phyloP scores from a whole-genome alignment of 1,139 yeast species.

The Magnusiomyces magnusii region DNA sequence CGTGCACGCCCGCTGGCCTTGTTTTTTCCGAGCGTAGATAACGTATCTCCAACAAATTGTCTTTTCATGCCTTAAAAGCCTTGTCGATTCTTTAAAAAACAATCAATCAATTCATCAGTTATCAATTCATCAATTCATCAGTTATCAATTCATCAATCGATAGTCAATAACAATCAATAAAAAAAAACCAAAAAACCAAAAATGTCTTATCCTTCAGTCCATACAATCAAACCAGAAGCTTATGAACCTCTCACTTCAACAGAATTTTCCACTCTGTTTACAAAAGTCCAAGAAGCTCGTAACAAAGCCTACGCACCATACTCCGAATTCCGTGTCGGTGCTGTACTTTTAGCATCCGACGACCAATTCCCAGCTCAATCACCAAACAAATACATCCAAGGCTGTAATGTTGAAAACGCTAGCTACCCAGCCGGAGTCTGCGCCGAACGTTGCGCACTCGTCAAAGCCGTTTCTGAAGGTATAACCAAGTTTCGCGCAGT shows the following conservation, averaged over 20 bases:
- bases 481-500: conserved; percentile 44
- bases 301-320: conserved; percentile 64
- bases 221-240: background rate
- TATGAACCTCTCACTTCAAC: background rate
- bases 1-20: too few relatives aligned
- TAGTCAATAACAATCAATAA: background rate
- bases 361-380: conserved; percentile 42
- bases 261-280: conserved; percentile 21
- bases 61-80: background rate
- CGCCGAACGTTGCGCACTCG: conserved; percentile 80
- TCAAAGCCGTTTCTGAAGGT: conserved; percentile 42
- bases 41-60: too few relatives aligned
- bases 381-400: conserved; percentile 45
- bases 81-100: background rate
- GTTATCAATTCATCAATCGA: too few relatives aligned
- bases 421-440: conserved; percentile 84
- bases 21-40: too few relatives aligned
- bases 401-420: conserved; percentile 92
- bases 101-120: background rate
- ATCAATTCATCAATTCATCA: too few relatives aligned
- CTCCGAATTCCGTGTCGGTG: conserved; percentile 84
- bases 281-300: conserved; percentile 22
- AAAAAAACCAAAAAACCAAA: background rate
- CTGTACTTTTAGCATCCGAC: conserved; percentile 45
- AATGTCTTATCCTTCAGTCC: background rate